Base-by-base conservation (phyloP, 352 stramenopile genomes). In the Phytophthora colocasiae region DNA sequence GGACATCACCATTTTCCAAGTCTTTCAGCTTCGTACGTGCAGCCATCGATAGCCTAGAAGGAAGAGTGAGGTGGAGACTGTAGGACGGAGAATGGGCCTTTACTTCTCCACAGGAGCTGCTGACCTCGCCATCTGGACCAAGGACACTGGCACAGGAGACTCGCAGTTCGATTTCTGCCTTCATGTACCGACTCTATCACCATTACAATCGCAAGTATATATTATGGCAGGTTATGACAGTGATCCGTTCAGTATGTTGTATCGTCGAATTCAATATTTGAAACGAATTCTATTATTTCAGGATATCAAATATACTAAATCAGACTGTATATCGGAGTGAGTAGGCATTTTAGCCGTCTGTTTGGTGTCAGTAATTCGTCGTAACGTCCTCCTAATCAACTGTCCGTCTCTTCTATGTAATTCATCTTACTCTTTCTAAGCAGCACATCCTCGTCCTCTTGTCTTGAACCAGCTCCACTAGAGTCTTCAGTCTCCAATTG, bases 1-100 rank as follows among this genome's bases (percentile, higher is more conserved):
- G 41, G 54, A 51, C 49, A 24, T 49, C n/a, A 7, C 54, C 58
- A 4, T 22, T 32, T 43, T 73, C 65, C 19, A 73, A 40, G 47
- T 73, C 64, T 9, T 70, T 58, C 1, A 5, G 24, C 32, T 50
- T 59, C 17, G 24, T 44, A 10, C n/a, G 34, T 9, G 26, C 17
- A 27, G 52, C n/a, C 27, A 50, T 50, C 27, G 31, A 36, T 36
- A 36, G 31, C 31, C 31, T 9, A 11, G 7, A 34, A 34, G 6
- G 7, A 34, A 34, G 31, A 40, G 12, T 14, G 27, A 31, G 36
- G 31, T 36, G 22, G 17, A 4, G 53, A 41, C 26, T 4, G 62
- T 15, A 17, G 58, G 39, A 59, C 12, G 61, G 39, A 26, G 48
- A 69, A 40, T 57, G 31, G 9, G 31, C 31, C 31, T 36, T 36